Percentiles rank a stretch among this genome's conserved stretches.
phyloP scores from a whole-genome alignment of 208 protist species.

The Crithidia sp. region DNA sequence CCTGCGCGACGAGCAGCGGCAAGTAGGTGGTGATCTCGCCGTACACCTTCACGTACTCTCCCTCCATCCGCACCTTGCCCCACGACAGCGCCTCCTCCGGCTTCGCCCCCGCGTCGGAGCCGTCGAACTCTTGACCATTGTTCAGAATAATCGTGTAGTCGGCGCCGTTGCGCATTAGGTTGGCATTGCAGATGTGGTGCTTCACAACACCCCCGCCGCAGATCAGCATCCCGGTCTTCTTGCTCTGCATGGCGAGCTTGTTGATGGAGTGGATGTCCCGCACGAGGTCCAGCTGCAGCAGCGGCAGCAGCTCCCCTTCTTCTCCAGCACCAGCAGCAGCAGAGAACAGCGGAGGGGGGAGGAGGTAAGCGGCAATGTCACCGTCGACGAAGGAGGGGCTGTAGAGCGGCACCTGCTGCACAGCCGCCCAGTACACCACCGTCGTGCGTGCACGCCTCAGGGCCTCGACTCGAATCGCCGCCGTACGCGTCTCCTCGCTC shows the following conservation, averaged over 20 bases:
- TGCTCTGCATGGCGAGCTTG: conserved; percentile 92
- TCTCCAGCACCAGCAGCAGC: background rate
- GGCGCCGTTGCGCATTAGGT: conserved; percentile 99
- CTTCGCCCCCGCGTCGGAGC: conserved; percentile 97
- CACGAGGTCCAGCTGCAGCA: conserved; percentile 83
- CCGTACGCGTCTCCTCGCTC: background rate
- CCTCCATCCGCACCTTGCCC: conserved; percentile 98
- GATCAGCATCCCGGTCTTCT: conserved; percentile 98
- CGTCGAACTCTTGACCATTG: conserved; percentile 98
- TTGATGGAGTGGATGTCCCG: conserved; percentile 98
- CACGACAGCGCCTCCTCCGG: conserved; percentile 99
- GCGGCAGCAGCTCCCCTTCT: background rate
- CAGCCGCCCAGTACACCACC: conserved; percentile 82
- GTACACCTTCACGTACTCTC: conserved; percentile 97
- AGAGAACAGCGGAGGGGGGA: conserved; percentile 1
- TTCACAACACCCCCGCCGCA: conserved; percentile 98
- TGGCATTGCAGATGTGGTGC: conserved; percentile 99
- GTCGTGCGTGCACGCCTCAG: conserved; percentile 53
- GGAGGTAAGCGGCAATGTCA: conserved; percentile 72
- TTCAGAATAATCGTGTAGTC: conserved; percentile 98
- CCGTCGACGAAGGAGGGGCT: conserved; percentile 83
- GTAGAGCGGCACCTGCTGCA: conserved; percentile 82
- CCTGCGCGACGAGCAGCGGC: conserved; percentile 97
- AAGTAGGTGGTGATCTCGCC: conserved; percentile 97
- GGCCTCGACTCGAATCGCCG: conserved; percentile 29